Evolutionary conservation across 2,329 filamentous ascomycete species (phyloP), one percentile per base, ranked within the genome.

Genomic region (Didymella pomorum): DNA sequence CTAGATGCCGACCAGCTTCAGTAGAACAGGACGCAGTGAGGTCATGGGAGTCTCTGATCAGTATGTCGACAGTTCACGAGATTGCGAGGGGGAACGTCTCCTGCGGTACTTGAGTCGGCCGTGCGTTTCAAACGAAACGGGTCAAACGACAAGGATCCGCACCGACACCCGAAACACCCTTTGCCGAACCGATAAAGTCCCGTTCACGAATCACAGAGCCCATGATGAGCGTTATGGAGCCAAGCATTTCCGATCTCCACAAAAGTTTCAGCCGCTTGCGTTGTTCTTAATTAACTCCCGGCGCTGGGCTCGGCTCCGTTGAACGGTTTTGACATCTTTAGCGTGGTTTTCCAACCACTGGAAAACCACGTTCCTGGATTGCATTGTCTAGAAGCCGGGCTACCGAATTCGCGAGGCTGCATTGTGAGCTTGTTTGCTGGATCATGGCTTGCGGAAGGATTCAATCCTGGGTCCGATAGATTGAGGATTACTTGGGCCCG

Each of bases 211-310:
- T 65, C n/a, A 65, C 33, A 55, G 14, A 26, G 8, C 7, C 31
- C 26, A 33, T 48, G 37, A 39, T 52, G 51, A 35, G 21, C 37
- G 28, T 55, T 47, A 52, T 47, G 46, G 46, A 46, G 37, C 56
- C 37, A 60, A 62, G 52, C 52, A 61, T 58, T 54, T 52, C 35
- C 43, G 29, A 29, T 51, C 11, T 45, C 47, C 48, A 52, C 51
- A 51, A 35, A 61, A 58, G 58, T 51, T 55, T 46, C 59, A 51
- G 48, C 53, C 63, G 56, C 44, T 53, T 57, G 44, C 65, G 47
- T 61, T 61, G 62, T 60, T 54, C 29, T 50, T 61, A 67, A 71
- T 72, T 50, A 69, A 72, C 62, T 39, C 68, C 65, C 62, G 54
- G 58, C 70, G 60, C 26, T 59, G 50, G 66, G 60, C 58, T 57